Evolutionary conservation across 2,329 filamentous ascomycete genomes (phyloP).

Genomic region (Rhytidhysteron rufulum): DNA sequence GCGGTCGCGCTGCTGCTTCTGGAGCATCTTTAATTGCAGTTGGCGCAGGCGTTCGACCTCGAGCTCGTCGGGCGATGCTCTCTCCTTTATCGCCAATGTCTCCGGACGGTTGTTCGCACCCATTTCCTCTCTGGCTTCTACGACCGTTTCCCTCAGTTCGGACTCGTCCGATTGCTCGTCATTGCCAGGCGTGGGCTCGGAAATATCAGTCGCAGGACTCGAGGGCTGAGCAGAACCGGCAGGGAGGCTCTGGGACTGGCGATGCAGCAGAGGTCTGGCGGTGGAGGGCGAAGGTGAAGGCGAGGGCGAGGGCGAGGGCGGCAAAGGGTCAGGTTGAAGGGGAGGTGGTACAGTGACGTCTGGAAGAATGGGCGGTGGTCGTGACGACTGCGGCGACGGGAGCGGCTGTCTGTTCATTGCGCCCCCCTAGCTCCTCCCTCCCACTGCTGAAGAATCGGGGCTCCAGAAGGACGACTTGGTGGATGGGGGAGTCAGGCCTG

Average conservation of each 20-base stretch:
- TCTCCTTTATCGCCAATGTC: constrained; percentile 11
- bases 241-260: constrained; percentile 16
- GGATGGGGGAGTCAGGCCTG: too few relatives aligned
- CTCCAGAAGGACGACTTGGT: neutral
- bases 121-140: constrained; percentile 8
- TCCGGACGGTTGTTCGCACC: constrained; percentile 4
- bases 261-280: too few relatives aligned
- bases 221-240: too few relatives aligned
- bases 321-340: constrained; percentile 8
- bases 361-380: constrained; percentile 2
- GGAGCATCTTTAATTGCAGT: constrained; percentile 39
- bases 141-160: constrained; percentile 9
- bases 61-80: constrained; percentile 29
- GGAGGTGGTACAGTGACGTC: constrained; percentile 10
- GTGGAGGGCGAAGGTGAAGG: constrained; percentile 20
- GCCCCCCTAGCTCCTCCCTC: constrained; percentile 20
- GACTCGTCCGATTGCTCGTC: constrained; percentile 19
- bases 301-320: constrained; percentile 1
- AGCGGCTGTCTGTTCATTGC: constrained; percentile 25
- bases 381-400: constrained; percentile 19
- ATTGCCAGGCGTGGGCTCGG: too few relatives aligned
- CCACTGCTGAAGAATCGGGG: constrained; percentile 9
- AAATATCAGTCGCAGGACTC: too few relatives aligned
- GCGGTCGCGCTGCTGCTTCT: constrained; percentile 36
- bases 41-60: constrained; percentile 38